Evolutionary conservation across 352 stramenopile species (phyloP).

Genomic region (Phytophthora crassamura): DNA sequence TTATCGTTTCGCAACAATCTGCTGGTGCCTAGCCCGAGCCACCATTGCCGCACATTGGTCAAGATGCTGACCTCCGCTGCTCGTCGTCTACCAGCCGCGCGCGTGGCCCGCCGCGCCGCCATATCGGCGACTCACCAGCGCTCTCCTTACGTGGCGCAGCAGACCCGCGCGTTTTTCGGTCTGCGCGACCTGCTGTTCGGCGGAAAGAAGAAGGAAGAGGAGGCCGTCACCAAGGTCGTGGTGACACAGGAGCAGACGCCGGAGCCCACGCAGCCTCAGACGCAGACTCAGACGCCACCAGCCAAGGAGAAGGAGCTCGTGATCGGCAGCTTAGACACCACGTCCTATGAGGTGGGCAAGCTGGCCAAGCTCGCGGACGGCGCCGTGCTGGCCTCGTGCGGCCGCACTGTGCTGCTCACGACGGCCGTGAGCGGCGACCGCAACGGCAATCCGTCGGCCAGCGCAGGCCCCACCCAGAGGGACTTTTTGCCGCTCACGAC

Average conservation of each 20-base stretch:
- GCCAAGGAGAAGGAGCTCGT: slow-evolving; percentile 36
- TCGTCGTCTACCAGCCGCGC: slow-evolving; percentile 33
- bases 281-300: slow-evolving; percentile 6
- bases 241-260: slow-evolving; percentile 1
- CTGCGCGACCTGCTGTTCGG: slow-evolving; percentile 74
- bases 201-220: slow-evolving; percentile 47
- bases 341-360: slow-evolving; percentile 73
- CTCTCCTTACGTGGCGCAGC: slow-evolving; percentile 16
- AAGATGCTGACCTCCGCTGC: slow-evolving; percentile 40
- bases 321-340: slow-evolving; percentile 58
- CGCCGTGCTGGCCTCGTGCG: slow-evolving; percentile 81
- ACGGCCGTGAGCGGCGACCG: slow-evolving; percentile 74
- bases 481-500: slow-evolving; percentile 94
- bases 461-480: slow-evolving; percentile 15
- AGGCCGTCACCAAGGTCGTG: slow-evolving; percentile 15
- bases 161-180: slow-evolving; percentile 66
- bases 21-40: not conserved
- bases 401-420: slow-evolving; percentile 88
- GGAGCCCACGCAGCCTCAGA: slow-evolving; percentile 6
- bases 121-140: slow-evolving; percentile 5
- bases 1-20: not conserved
- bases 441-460: slow-evolving; percentile 44
- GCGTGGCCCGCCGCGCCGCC: slow-evolving; percentile 20
- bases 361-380: slow-evolving; percentile 88
- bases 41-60: slow-evolving; percentile 25